Conservation (phyloP, 1,284 basidiomycete genomes). For the Cutaneotrichosporon daszewskae region DNA sequence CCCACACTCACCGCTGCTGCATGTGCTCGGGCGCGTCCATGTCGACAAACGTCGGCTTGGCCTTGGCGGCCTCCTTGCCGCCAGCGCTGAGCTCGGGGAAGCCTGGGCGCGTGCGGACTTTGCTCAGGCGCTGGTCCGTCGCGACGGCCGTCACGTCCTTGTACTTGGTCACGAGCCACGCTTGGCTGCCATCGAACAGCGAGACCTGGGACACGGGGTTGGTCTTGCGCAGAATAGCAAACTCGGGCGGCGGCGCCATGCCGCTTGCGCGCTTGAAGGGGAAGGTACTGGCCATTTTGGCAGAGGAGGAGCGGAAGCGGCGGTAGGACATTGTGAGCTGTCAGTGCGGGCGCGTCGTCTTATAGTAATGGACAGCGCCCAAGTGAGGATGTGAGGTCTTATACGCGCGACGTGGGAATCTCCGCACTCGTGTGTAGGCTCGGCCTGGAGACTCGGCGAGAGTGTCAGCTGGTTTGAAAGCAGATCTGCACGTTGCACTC, state of each 20-base stretch:
- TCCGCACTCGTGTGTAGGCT: too few species aligned
- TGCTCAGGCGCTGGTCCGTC: conserved; percentile 9
- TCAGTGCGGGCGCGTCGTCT: too few species aligned
- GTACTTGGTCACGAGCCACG: conserved; percentile 15
- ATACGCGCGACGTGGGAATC: too few species aligned
- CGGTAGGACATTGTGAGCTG: too few species aligned
- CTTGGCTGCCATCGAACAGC: conserved; percentile 6
- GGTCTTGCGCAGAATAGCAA: conserved; percentile 4
- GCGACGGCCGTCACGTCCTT: conserved; percentile 7
- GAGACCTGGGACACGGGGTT: conserved; percentile 7
- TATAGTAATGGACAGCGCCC: too few species aligned
- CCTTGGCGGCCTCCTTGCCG: conserved; percentile 10
- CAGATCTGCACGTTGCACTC: too few species aligned
- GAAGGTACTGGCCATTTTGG: too few species aligned
- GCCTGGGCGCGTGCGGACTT: conserved; percentile 11
- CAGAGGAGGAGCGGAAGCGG: neutral
- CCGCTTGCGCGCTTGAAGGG: conserved; percentile 10
- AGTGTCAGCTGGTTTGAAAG: too few species aligned
- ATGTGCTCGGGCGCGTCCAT: conserved; percentile 14
- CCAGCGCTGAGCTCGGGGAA: conserved; percentile 16
- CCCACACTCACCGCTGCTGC: conserved; percentile 2
- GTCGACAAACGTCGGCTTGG: conserved; percentile 12
- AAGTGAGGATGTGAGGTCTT: too few species aligned
- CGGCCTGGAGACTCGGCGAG: too few species aligned
- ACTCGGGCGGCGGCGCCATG: conserved; percentile 12